A percentile compares a stretch with the other conserved stretches of the same genome.
Conservation (phyloP, 805 yeast species). For the Monosporozyma siamensis region DNA sequence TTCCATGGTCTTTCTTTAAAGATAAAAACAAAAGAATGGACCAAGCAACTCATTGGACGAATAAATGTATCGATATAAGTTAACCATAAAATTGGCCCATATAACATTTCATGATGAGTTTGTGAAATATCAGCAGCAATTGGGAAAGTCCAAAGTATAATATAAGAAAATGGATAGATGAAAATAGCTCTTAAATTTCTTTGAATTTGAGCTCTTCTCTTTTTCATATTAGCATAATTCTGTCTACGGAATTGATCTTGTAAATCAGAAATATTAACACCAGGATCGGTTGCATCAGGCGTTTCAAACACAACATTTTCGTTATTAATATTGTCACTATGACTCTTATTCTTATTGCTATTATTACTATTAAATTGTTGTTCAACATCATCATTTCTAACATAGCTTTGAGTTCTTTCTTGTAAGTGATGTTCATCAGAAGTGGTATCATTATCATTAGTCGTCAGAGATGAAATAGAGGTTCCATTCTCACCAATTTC, state of each 20-base stretch:
- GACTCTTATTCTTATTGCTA: not conserved
- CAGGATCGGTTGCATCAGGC: not conserved
- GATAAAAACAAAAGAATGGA: slow-evolving; percentile 68
- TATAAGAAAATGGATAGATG: slow-evolving; percentile 75
- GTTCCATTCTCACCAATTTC: not conserved
- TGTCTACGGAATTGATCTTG: slow-evolving; percentile 44
- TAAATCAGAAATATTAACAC: slow-evolving; percentile 11
- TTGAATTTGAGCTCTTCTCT: slow-evolving; percentile 56
- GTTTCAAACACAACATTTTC: not conserved
- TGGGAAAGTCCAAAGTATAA: slow-evolving; percentile 77
- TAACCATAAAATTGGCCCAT: slow-evolving; percentile 54
- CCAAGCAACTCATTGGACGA: slow-evolving; percentile 72
- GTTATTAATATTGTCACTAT: not conserved
- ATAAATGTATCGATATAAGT: slow-evolving; percentile 60
- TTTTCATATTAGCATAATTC: slow-evolving; percentile 50
- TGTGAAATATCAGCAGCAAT: slow-evolving; percentile 55
- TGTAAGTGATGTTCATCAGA: not conserved
- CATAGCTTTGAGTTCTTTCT: not conserved
- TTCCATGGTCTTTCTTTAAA: slow-evolving; percentile 77
- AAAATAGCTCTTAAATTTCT: slow-evolving; percentile 74
- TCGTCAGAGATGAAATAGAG: not conserved
- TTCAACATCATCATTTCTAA: slow-evolving; percentile 1
- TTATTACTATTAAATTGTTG: not conserved
- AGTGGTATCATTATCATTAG: slow-evolving; percentile 1
- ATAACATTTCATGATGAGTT: slow-evolving; percentile 36